phyloP scores from a whole-genome alignment of 2,329 filamentous ascomycete genomes.

The Parascedosporium putredinis region DNA sequence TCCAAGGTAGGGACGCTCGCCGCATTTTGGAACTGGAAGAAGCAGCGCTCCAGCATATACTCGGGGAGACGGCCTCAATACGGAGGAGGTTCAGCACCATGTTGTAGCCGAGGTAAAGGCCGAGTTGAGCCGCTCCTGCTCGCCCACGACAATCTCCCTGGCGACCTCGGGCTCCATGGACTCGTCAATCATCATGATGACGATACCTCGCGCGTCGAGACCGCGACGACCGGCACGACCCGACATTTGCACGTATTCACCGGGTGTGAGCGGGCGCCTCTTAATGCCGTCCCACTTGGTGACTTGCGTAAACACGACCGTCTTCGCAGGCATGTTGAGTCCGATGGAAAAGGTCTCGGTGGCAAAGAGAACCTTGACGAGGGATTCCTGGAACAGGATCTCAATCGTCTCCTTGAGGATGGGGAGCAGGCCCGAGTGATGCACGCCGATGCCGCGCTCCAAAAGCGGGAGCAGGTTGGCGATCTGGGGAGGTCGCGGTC shows the following conservation, averaged over 20 bases:
- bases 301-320: constrained; percentile 95
- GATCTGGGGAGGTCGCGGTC: constrained; percentile 87
- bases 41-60: constrained; percentile 97
- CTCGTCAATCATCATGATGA: constrained; percentile 99
- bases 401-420: constrained; percentile 98
- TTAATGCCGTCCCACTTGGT: constrained; percentile 85
- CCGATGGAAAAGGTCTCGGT: constrained; percentile 99
- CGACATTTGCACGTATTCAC: constrained; percentile 98
- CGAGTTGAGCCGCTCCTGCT: constrained; percentile 95
- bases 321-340: constrained; percentile 98
- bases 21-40: constrained; percentile 96
- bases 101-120: constrained; percentile 98
- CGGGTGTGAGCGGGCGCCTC: constrained; percentile 77
- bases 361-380: constrained; percentile 96
- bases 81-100: constrained; percentile 96
- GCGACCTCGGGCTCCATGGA: constrained; percentile 92
- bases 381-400: constrained; percentile 93
- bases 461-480: constrained; percentile 80
- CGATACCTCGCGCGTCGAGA: constrained; percentile 93
- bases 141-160: constrained; percentile 88
- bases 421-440: constrained; percentile 89
- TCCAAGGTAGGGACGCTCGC: constrained; percentile 77
- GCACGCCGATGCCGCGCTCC: constrained; percentile 86
- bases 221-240: constrained; percentile 93
- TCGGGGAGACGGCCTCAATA: constrained; percentile 99